Conservation (phyloP, 768 basidiomycete genomes). For the Amanita brunnescens region DNA sequence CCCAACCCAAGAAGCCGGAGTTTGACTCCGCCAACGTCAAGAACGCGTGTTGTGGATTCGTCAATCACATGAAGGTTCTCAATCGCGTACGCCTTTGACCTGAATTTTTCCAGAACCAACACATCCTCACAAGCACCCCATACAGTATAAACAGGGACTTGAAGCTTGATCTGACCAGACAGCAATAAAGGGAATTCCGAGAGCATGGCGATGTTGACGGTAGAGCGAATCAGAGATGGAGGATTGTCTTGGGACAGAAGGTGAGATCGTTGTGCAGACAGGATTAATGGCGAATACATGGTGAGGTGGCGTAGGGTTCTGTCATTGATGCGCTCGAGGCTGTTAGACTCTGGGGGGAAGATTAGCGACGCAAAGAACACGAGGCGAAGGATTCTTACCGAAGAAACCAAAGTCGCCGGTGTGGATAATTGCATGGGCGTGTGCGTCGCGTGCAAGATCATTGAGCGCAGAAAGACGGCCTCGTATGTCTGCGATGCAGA, state of each 20-base stretch:
- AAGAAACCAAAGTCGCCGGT: slow-evolving; percentile 99
- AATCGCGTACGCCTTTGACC: slow-evolving; percentile 71
- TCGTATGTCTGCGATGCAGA: slow-evolving; percentile 92
- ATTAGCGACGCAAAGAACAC: slow-evolving; percentile 2
- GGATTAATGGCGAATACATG: slow-evolving; percentile 92
- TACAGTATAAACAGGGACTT: slow-evolving; percentile 91
- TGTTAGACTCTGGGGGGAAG: slow-evolving; percentile 50
- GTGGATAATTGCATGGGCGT: slow-evolving; percentile 90
- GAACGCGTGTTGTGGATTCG: slow-evolving; percentile 87
- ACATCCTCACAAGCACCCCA: slow-evolving; percentile 99
- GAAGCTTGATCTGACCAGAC: slow-evolving; percentile 82
- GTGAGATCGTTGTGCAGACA: slow-evolving; percentile 71
- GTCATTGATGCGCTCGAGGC: slow-evolving; percentile 88
- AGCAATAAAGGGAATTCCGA: slow-evolving; percentile 93
- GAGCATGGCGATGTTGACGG: slow-evolving; percentile 68
- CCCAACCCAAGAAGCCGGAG: slow-evolving; percentile 93
- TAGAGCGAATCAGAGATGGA: slow-evolving; percentile 59
- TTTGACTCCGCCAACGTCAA: slow-evolving; percentile 91
- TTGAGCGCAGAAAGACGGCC: slow-evolving; percentile 86
- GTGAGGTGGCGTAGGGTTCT: slow-evolving; percentile 92
- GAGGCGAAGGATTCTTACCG: slow-evolving; percentile 36
- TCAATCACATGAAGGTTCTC: slow-evolving; percentile 90
- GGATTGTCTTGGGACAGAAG: slow-evolving; percentile 68
- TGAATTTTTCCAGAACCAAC: slow-evolving; percentile 84
- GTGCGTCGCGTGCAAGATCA: slow-evolving; percentile 79